Evolutionary conservation across 805 yeast genomes (phyloP), one percentile per base, ranked within the genome.

Genomic region (Yamadazyma kitorensis): DNA sequence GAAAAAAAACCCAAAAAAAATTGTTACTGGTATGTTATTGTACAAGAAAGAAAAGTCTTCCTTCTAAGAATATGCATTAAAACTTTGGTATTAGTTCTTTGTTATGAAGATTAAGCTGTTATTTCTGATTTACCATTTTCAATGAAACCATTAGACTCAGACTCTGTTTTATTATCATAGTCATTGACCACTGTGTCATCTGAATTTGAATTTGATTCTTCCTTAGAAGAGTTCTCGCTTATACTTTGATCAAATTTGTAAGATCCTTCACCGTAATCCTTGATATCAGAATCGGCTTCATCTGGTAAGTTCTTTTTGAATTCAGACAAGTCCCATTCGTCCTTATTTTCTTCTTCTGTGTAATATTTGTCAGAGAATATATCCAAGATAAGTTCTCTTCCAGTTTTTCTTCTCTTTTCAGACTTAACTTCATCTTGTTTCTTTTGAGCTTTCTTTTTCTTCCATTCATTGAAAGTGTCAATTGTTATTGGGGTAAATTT

Each of bases 401-500:
- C 95, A 6, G 82, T 74, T 67, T 74, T 55, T 70, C 78, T 24
- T 64, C 71, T 9, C 42, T 39, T 40, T 49, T 58, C 31, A 49
- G 57, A 40, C 37, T 52, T 60, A 21, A 55, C 59, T 37, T 57
- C 57, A 40, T 61, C 65, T 27, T 70, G 64, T 61, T 71, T 80
- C 57, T 75, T 74, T 39, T 74, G 74, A 40, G 64, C 63, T 48
- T 87, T 88, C 41, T 78, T 75, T 45, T 63, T 55, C 64, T 89
- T 88, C 98, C 98, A 93, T 51, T 74, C 74, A 20, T 72, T 72
- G 58, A 93, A 93, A 11, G 89, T 59, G 39, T 82, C 88, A 17
- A 78, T 65, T 1, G 94, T 89, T 43, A 94, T 87, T 20, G 97
- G 97, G 1, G 97, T 91, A 53, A 84, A 70, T 30, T 74, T 74